Evolutionary conservation across 805 yeast species (phyloP).

Genomic region (Isabelozyma heimii): DNA sequence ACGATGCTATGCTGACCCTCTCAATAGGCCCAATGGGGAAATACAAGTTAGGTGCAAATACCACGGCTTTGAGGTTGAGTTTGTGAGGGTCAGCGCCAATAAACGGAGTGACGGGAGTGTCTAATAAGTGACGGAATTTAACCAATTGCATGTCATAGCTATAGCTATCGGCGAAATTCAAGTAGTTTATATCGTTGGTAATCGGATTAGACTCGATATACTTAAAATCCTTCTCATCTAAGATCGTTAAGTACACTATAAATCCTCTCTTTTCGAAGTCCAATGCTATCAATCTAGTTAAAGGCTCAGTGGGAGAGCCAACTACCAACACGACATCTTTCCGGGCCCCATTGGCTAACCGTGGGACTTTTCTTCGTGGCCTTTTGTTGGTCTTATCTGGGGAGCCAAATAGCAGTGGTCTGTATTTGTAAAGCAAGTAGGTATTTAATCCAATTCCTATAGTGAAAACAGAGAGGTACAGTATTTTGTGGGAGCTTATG

Average conservation of each 20-base stretch:
- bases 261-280: constrained; percentile 80
- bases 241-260: constrained; percentile 73
- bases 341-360: constrained; percentile 68
- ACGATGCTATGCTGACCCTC: constrained; percentile 46
- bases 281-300: constrained; percentile 64
- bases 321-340: constrained; percentile 70
- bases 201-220: constrained; percentile 54
- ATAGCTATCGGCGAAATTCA: constrained; percentile 50
- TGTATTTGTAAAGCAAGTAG: constrained; percentile 3
- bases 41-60: constrained; percentile 67
- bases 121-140: constrained; percentile 48
- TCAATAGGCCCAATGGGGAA: constrained; percentile 71
- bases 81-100: constrained; percentile 55
- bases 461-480: constrained; percentile 13
- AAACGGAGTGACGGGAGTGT: constrained; percentile 56
- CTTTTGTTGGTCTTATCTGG: not conserved
- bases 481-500: constrained; percentile 2
- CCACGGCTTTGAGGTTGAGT: constrained; percentile 59
- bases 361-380: constrained; percentile 53
- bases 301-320: constrained; percentile 75
- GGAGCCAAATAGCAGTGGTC: not conserved
- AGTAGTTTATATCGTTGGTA: constrained; percentile 66
- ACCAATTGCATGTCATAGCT: constrained; percentile 47
- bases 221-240: constrained; percentile 55
- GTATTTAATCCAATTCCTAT: constrained; percentile 24